Base-by-base conservation (phyloP, 2,329 filamentous ascomycete genomes). In the Pezicula carpinea region DNA sequence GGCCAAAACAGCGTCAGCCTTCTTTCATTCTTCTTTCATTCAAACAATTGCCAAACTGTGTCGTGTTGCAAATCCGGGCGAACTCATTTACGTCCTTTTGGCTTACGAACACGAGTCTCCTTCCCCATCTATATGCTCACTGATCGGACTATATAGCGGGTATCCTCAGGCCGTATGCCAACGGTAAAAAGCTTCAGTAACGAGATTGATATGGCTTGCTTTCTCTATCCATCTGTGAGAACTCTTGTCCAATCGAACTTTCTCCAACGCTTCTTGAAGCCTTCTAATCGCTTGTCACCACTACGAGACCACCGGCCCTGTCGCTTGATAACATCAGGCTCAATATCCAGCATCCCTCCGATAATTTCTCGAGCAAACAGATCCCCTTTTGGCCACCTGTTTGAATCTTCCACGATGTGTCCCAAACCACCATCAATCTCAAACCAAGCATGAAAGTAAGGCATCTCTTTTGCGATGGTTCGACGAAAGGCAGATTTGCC, bases 391-490 rank as follows among this genome's bases (percentile, higher is more conserved):
- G 95, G 95, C 93, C 93, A 99, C 43, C 83, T 75, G 41, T 82
- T 77, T 22, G 82, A 73, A 58, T 99, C 88, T 68, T 99, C 93
- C 0, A 99, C 87, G 7, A 99, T 75, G 65, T 99, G 93, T 0
- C 89, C 93, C 54, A 99, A 69, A 0, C 93, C 93, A 2, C 93
- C 93, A 62, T 99, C 91, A 1, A 99, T 72, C 44, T 82, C 80
- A 64, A 97, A 97, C 91, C 92, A 99, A 17, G 85, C 92, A 65
- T 99, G 93, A 61, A 99, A 99, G 66, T 99, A 99, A 0, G 95
- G 92, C 87, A 95, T 92, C 71, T 99, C 92, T 69, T 95, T 96
- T 11, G 88, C 89, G 51, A 99, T 74, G 17, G 79, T 85, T 47
- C 83, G 77, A 1, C 92, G 78, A 65, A 99, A 99, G 1, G 93